These are phyloP conservation scores for Rhodotorula diobovata DNA, from an alignment of 768 basidiomycete species.

Conservation along the genomic window DNA sequence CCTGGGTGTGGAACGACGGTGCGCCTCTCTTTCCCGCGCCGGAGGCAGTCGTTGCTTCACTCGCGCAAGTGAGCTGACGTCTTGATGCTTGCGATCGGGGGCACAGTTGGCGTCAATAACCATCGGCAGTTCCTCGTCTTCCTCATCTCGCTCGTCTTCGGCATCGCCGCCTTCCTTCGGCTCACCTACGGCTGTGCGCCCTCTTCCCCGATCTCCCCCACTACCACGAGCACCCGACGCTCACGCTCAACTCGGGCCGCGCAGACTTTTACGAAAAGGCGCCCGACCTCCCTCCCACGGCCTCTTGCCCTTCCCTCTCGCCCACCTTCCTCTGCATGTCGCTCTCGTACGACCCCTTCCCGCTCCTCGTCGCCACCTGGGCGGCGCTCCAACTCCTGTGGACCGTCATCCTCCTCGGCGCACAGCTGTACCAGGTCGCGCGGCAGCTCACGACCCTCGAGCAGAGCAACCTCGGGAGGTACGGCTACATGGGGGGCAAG, in stretches of 20 bases:
- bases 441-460: constrained; percentile 95
- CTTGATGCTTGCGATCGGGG: constrained; percentile 17
- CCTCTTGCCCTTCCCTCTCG: constrained; percentile 60
- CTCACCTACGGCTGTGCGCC: constrained; percentile 74
- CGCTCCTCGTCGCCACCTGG: constrained; percentile 76
- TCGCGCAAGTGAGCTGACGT: not conserved
- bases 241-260: not conserved
- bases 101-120: constrained; percentile 80
- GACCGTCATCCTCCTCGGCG: constrained; percentile 79
- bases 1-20: constrained; percentile 99
- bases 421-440: constrained; percentile 86
- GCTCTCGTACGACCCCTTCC: constrained; percentile 70
- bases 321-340: constrained; percentile 66
- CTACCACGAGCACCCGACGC: not conserved
- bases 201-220: not conserved
- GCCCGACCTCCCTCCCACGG: constrained; percentile 4
- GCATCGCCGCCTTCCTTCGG: constrained; percentile 74
- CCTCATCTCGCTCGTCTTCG: constrained; percentile 74
- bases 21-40: constrained; percentile 41
- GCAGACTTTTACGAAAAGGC: constrained; percentile 57
- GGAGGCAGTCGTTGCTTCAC: constrained; percentile 23
- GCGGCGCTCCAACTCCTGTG: constrained; percentile 88
- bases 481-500: constrained; percentile 94
- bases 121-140: constrained; percentile 96
- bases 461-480: constrained; percentile 88